These are phyloP conservation scores for Gossypium bickii DNA, from an alignment of 345 rosid species.

Conservation along the genomic window DNA sequence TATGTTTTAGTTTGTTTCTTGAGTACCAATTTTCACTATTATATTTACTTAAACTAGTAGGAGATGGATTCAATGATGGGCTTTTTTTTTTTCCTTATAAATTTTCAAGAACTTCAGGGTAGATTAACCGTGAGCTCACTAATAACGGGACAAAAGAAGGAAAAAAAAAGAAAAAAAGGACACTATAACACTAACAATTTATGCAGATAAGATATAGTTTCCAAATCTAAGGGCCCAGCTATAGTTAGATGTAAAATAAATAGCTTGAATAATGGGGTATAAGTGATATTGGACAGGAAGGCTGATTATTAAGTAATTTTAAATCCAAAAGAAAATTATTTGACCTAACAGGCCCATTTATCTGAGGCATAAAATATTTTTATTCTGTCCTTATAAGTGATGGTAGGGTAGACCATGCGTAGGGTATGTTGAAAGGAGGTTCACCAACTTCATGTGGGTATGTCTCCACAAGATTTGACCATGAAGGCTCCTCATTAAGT, in stretches of 20 bases:
- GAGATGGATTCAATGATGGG: too few relatives aligned
- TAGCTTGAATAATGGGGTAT: background rate
- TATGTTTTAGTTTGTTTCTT: background rate
- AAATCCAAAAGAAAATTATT: background rate
- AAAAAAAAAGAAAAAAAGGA: too few relatives aligned
- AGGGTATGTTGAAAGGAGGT: background rate
- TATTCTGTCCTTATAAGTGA: background rate
- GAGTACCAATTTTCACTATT: background rate
- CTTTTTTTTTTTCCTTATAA: too few relatives aligned
- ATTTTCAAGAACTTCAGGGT: too few relatives aligned
- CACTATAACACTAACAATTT: too few relatives aligned
- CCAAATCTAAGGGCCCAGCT: conserved; percentile 1
- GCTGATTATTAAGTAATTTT: background rate
- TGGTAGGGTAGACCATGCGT: background rate
- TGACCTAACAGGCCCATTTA: background rate
- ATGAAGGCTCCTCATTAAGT: background rate
- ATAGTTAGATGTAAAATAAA: background rate
- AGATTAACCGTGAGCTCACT: too few relatives aligned
- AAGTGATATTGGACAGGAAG: background rate
- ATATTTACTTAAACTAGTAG: background rate
- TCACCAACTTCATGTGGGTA: conserved; percentile 10
- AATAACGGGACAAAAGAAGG: too few relatives aligned
- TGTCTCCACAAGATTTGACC: conserved; percentile 11
- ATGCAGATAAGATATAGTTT: too few relatives aligned
- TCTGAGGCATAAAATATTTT: background rate